Conservation (phyloP, 306 rosid species). For the Vigna hirtella region DNA sequence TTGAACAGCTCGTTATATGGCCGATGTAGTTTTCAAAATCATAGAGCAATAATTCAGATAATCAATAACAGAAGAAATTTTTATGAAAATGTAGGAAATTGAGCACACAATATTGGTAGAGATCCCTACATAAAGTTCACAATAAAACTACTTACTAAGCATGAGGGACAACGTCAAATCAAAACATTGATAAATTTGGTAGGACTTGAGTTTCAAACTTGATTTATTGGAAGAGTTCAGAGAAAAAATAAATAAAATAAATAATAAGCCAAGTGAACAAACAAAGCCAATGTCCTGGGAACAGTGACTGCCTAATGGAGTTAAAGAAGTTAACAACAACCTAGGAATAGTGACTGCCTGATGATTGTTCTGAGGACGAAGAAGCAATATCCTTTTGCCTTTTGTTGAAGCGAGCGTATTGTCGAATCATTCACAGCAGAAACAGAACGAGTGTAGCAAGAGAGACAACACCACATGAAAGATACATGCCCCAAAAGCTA, state of each 20-base stretch:
- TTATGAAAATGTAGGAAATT: not conserved
- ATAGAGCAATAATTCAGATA: not conserved
- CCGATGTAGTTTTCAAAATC: not conserved
- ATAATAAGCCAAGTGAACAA: not conserved
- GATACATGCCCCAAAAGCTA: conserved; percentile 94
- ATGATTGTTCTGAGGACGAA: conserved; percentile 40
- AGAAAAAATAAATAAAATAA: not conserved
- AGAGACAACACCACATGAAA: conserved; percentile 59
- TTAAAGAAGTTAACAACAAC: conserved; percentile 44
- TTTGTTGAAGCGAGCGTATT: conserved; percentile 64
- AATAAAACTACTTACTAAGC: no score
- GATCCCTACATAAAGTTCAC: no score
- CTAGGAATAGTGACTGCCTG: conserved; percentile 58
- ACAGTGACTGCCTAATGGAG: no score
- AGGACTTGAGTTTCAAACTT: no score
- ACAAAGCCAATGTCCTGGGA: not conserved
- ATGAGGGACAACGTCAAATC: no score
- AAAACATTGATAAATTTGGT: no score
- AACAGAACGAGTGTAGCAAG: conserved; percentile 58
- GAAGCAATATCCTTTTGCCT: conserved; percentile 51
- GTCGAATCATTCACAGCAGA: conserved; percentile 63
- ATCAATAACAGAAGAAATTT: not conserved
- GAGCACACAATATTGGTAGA: not conserved
- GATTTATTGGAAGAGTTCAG: no score
- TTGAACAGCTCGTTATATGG: not conserved